Evolutionary conservation across 805 yeast species (phyloP).

Genomic region (Zygotorulaspora chibaensis): DNA sequence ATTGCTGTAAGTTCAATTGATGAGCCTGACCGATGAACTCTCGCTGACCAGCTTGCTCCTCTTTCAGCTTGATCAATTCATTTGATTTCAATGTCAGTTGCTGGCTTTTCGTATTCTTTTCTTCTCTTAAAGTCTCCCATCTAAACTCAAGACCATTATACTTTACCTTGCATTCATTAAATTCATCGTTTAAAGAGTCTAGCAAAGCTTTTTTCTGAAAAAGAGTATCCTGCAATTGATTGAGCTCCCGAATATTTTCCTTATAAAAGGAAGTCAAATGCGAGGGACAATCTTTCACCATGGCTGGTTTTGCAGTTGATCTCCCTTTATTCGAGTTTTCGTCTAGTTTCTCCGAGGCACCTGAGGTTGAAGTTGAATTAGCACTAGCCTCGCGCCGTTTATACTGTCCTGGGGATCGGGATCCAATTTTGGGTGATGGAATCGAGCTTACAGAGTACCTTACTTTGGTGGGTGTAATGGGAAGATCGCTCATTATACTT

Average conservation of each 20-base stretch:
- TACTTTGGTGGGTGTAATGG: slow-evolving; percentile 19
- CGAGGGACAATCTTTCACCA: slow-evolving; percentile 5
- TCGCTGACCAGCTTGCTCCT: slow-evolving; percentile 27
- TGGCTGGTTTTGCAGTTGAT: not conserved
- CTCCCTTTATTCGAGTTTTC: not conserved
- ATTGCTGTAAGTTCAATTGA: slow-evolving; percentile 33
- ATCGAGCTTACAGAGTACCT: slow-evolving; percentile 13
- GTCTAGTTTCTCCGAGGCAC: not conserved
- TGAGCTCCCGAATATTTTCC: slow-evolving; percentile 31
- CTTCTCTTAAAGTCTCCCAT: slow-evolving; percentile 29
- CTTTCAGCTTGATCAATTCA: slow-evolving; percentile 32
- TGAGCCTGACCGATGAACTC: slow-evolving; percentile 29
- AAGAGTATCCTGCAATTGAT: slow-evolving; percentile 27
- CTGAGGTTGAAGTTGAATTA: slow-evolving; percentile 4
- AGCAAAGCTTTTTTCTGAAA: slow-evolving; percentile 24
- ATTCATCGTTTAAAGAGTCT: slow-evolving; percentile 26
- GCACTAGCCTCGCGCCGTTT: slow-evolving; percentile 12
- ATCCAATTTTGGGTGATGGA: slow-evolving; percentile 21
- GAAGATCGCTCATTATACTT: slow-evolving; percentile 10
- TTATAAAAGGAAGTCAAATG: slow-evolving; percentile 32
- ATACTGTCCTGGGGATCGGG: slow-evolving; percentile 17
- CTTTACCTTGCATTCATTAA: slow-evolving; percentile 18
- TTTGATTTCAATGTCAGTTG: slow-evolving; percentile 32
- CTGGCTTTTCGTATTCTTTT: slow-evolving; percentile 23
- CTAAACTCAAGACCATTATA: slow-evolving; percentile 23